Evolutionary conservation across 148 eudicot genomes (phyloP), one percentile per base, ranked within the genome.

Genomic region (Suaeda aralocaspica): DNA sequence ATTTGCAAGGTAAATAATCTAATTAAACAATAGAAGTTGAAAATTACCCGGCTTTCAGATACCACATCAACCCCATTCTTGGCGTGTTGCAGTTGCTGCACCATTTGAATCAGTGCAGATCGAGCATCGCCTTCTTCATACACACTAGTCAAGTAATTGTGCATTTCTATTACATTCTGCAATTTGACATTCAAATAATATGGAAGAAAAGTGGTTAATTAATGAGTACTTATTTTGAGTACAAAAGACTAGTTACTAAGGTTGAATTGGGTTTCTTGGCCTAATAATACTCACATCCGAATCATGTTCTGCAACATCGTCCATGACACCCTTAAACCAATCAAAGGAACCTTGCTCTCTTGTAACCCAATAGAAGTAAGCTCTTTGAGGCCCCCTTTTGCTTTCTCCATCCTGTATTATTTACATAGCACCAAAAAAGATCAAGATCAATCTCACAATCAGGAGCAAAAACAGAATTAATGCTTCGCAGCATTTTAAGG

Each of bases 71-170:
- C 81, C 58, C 97, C 99, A 70, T 95, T 87, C 81, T 95, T 95
- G 52, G 97, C 99, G 71, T 89, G 99, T 78, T 95, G 97, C 68
- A 95, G 72, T 22, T 88, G 83, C 80, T 95, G 99, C 21, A 95
- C 97, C 99, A 86, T 89, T 25, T 86, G 84, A 55, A 91, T 91
- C 16, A 95, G 90, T 30, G 99, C 99, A 66, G 99, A 95, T 69
- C 99, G 81, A 48, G 96, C 99, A 88, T 95, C 97, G 25, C 99
- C 99, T 84, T 91, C 97, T 81, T 91, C 96, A 39, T 91, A 95
- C 69, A 95, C 92, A 76, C 99, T 89, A 24, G 99, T 92, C 77
- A 95, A 77, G 82, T 91, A 89, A 72, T 86, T 95, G 60, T 95
- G 97, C 99, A 91, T 89, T 83, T 95, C 99, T 75, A 95, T 88